Base-by-base conservation (phyloP, 768 basidiomycete species). In the Candolleomyces efflorescens region DNA sequence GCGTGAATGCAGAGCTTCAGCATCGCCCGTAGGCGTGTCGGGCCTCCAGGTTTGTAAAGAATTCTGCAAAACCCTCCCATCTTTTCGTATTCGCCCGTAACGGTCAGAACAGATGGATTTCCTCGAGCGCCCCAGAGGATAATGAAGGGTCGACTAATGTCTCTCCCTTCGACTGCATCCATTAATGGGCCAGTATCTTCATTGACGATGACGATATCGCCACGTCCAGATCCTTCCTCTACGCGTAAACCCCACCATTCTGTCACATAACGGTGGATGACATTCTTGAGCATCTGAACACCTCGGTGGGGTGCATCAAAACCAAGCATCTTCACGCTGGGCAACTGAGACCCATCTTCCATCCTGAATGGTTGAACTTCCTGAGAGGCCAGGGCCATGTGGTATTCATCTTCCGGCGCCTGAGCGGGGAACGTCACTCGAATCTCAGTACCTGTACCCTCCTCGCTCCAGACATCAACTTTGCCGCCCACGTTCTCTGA, bases 391-490 rank as follows among this genome's bases (percentile, higher is more conserved):
- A 54, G 59, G 11, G 37, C 41, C 39, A 56, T 32, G 2, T 55
- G 37, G 17, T 65, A 67, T 15, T 69, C 69, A 22, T 77, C 79
- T 23, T 84, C 77, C 7, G 75, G 65, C 12, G 78, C 68, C 59
- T 94, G 89, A 27, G 90, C 92, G 27, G 81, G 81, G 68, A 97
- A 92, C 2, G 82, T 83, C 44, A 96, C 84, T 64, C 89, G 90
- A 70, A 97, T 94, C 68, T 95, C 93, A 2, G 95, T 97, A 24
- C 95, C 95, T 38, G 84, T 77, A 17, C 85, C 90, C 72, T 95
- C 94, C 62, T 90, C 87, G 60, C 92, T 95, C 86, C 87, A 88
- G 10, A 98, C 94, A 64, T 97, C 95, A 39, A 97, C 89, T 65
- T 93, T 93, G 47, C 95, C 95, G 24, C 86, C 82, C 53, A 98